Evolutionary conservation across 257 asterid genomes (phyloP), one percentile per base, ranked within the genome.

Genomic region (Osmanthus fragrans): DNA sequence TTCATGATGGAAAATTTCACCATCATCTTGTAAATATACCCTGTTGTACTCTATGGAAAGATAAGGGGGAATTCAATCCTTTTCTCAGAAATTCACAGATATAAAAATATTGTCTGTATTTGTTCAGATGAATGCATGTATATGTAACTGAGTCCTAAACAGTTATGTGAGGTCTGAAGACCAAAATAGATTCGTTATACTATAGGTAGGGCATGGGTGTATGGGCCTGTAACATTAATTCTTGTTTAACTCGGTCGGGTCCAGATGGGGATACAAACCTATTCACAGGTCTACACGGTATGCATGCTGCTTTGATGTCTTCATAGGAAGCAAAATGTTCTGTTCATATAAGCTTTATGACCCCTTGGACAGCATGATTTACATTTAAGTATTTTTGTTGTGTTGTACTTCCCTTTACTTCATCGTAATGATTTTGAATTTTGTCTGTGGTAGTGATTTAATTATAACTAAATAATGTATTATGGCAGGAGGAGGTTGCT

Each of bases 401-500:
- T 33, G 30, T 69, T 16, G 10, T 27, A 21, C 23, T 75, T 39
- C 27, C n/a, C 36, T 77, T 71, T 66, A 1, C 9, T 63, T 10
- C 4, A 7, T 74, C 25, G 34, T 32, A 45, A 45, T 66, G 30
- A 49, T 75, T 72, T 34, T 39, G 79, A 23, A 58, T 58, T 58
- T 58, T 21, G 27, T 21, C 15, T n/a, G 30, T 58, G 66, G 32
- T 7, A 0, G 16, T 7, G 30, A 58, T 58, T 7, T 58, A 21
- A 58, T 10, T 51, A 51, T 18, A 51, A 58, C 9, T 21, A 58
- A 58, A 58, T 58, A 58, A 39, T 79, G 71, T 21, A 70, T 78
- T 86, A 39, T 74, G 84, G 85, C 87, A 95, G 99, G 97, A 93
- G 77, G 97, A 92, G 80, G 96, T 93, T 36, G 99, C 98, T 77